phyloP scores from a whole-genome alignment of 2,329 filamentous ascomycete species.

The Trichoderma koningiopsis region DNA sequence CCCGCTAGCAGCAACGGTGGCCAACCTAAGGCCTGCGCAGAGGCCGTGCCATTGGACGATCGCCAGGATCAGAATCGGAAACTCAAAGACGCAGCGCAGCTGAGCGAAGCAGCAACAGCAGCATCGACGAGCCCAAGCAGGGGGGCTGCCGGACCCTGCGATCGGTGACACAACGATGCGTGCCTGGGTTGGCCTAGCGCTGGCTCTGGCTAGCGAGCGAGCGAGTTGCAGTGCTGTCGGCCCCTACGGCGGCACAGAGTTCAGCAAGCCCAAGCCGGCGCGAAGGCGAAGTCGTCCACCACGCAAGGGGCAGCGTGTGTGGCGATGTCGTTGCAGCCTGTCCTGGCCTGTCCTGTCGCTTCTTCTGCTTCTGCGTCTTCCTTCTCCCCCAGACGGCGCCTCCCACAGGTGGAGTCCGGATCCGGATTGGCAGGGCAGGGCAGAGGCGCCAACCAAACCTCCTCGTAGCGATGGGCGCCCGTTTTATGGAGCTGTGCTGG shows the following conservation, averaged over 20 bases:
- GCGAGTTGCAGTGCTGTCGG: not conserved
- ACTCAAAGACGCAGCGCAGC: conserved; percentile 7
- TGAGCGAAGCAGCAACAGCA: conserved; percentile 14
- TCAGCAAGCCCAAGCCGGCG: not conserved
- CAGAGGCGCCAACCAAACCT: conserved; percentile 18
- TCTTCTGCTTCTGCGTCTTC: conserved; percentile 31
- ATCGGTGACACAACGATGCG: conserved; percentile 23
- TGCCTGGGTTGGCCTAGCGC: conserved; percentile 20
- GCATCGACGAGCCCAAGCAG: conserved; percentile 8
- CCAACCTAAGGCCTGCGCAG: conserved; percentile 4
- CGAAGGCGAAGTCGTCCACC: conserved; percentile 5
- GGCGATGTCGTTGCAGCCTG: conserved; percentile 35
- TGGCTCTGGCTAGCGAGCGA: not conserved
- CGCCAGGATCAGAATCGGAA: conserved; percentile 23
- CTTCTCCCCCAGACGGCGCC: conserved; percentile 31
- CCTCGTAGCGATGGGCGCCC: conserved; percentile 8
- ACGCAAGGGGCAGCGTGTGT: conserved; percentile 31
- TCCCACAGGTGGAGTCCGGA: conserved; percentile 40
- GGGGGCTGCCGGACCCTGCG: conserved; percentile 16
- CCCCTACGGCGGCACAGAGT: not conserved
- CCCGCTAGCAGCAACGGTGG: conserved; percentile 19
- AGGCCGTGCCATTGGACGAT: conserved; percentile 20
- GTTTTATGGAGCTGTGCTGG: not conserved
- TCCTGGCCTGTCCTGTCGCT: not conserved
- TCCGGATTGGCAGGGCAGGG: conserved; percentile 33